phyloP scores from a whole-genome alignment of 176 grass and related monocot species.

The Rhipidocladum racemiflorum region DNA sequence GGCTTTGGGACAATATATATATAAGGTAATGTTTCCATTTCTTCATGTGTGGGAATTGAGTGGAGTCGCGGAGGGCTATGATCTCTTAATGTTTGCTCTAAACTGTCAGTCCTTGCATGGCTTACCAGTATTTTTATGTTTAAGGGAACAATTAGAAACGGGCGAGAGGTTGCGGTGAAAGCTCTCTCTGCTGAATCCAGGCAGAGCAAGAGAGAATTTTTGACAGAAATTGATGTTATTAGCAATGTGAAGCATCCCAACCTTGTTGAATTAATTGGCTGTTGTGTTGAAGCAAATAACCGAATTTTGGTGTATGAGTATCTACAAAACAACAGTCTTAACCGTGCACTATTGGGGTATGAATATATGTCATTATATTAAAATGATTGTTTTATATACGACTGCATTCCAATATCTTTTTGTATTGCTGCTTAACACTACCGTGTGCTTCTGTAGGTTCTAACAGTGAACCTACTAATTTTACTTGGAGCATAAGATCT shows the following conservation, averaged over 20 bases:
- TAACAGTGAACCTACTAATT: background rate
- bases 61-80: no score
- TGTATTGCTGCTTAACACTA: no score
- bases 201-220: constrained; percentile 17
- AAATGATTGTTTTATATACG: no score
- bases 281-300: background rate
- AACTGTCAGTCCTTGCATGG: no score
- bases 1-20: constrained; percentile 38
- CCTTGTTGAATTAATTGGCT: constrained; percentile 6
- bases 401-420: no score
- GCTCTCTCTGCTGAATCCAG: background rate
- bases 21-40: constrained; percentile 8
- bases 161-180: constrained; percentile 11
- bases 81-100: no score
- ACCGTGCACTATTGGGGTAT: constrained; percentile 6
- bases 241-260: constrained; percentile 14
- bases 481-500: background rate
- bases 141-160: constrained; percentile 1
- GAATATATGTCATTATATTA: no score
- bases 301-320: constrained; percentile 11
- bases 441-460: background rate
- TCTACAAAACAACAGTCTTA: constrained; percentile 5
- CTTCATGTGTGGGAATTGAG: no score
- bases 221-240: constrained; percentile 27
- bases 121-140: background rate